phyloP scores from a whole-genome alignment of 257 asterid species.

The Solanum chilense region DNA sequence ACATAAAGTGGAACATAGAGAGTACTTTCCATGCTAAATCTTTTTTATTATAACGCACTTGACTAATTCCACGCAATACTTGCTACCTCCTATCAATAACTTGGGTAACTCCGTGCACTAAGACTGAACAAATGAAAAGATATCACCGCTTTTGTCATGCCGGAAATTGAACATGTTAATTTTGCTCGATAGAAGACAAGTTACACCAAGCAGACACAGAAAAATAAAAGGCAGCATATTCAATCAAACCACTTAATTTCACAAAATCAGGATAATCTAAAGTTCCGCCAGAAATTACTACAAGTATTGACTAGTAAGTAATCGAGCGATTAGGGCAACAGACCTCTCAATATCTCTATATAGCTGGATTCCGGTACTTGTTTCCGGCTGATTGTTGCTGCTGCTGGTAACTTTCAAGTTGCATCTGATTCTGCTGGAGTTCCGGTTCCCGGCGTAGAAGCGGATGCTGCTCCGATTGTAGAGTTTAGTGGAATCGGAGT shows the following conservation, averaged over 20 bases:
- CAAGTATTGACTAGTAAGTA: neutral
- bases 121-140: neutral
- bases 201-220: neutral
- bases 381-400: conserved; percentile 13
- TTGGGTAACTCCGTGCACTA: accelerated
- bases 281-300: neutral
- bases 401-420: conserved; percentile 14
- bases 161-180: neutral
- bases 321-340: neutral
- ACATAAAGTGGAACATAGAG: neutral
- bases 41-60: neutral
- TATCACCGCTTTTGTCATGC: neutral
- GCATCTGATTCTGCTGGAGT: conserved; percentile 21
- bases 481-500: neutral
- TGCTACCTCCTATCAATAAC: neutral
- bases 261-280: neutral
- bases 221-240: neutral
- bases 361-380: conserved; percentile 52
- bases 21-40: neutral
- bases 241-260: neutral
- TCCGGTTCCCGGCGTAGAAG: neutral
- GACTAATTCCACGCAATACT: neutral
- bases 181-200: neutral
- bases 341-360: conserved; percentile 86
- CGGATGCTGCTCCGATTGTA: conserved; percentile 2